A percentile compares a stretch with the other conserved stretches of the same genome.
These are phyloP conservation scores for Coleophoma cylindrospora DNA, from an alignment of 2,329 filamentous ascomycete genomes.

Conservation along the genomic window DNA sequence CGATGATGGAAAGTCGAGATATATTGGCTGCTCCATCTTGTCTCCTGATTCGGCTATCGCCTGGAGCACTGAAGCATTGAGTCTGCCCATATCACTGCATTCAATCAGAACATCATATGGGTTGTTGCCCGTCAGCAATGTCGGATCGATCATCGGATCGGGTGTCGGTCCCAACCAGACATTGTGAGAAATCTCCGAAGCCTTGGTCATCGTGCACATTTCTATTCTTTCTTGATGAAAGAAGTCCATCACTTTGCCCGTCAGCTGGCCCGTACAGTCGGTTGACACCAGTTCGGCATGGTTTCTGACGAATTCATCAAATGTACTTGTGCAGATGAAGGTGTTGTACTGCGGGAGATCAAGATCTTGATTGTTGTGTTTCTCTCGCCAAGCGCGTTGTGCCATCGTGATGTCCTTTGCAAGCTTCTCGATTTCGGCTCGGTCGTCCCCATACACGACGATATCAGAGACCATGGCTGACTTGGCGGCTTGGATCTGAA, in stretches of 20 bases:
- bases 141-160: conserved; percentile 47
- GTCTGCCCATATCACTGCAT: conserved; percentile 76
- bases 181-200: conserved; percentile 83
- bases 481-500: conserved; percentile 93
- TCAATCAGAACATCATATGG: conserved; percentile 84
- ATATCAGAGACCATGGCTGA: conserved; percentile 85
- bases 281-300: conserved; percentile 70
- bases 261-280: conserved; percentile 65
- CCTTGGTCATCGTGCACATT: conserved; percentile 90
- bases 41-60: conserved; percentile 53
- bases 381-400: conserved; percentile 69
- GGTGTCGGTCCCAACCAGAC: conserved; percentile 89
- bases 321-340: conserved; percentile 65
- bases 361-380: conserved; percentile 51
- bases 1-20: conserved; percentile 83
- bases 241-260: conserved; percentile 80
- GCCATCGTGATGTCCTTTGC: conserved; percentile 67
- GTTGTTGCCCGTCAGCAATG: conserved; percentile 40
- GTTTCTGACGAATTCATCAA: conserved; percentile 65
- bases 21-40: conserved; percentile 29
- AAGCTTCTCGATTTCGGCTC: conserved; percentile 55
- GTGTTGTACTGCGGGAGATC: conserved; percentile 71
- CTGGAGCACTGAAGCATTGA: conserved; percentile 65
- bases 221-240: conserved; percentile 83
- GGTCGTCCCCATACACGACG: conserved; percentile 80